phyloP scores from a whole-genome alignment of 83 land plant genomes.

The Larix sibirica region DNA sequence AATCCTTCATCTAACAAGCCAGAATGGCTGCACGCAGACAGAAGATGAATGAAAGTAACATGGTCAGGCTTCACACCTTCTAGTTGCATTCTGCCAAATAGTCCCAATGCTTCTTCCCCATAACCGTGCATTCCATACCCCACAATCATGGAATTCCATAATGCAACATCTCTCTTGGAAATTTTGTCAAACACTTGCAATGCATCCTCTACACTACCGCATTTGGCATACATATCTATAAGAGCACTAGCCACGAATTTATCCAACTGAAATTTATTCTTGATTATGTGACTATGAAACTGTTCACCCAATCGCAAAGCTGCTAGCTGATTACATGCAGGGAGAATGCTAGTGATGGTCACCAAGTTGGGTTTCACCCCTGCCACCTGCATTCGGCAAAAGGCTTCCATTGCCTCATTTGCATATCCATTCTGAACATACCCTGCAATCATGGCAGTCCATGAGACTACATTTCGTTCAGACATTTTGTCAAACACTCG shows the following conservation, averaged over 20 bases:
- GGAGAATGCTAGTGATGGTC: slow-evolving; percentile 47
- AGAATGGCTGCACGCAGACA: slow-evolving; percentile 67
- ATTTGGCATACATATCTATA: slow-evolving; percentile 8
- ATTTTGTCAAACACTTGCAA: slow-evolving; percentile 20
- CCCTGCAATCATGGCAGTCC: slow-evolving; percentile 62
- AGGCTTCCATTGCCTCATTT: slow-evolving; percentile 48
- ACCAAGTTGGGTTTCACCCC: slow-evolving; percentile 41
- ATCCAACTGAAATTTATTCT: slow-evolving; percentile 26
- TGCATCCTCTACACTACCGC: slow-evolving; percentile 46
- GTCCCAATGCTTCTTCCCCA: slow-evolving; percentile 43
- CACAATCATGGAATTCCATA: slow-evolving; percentile 73
- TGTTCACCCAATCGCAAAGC: slow-evolving; percentile 54
- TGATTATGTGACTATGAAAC: slow-evolving; percentile 36
- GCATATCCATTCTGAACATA: slow-evolving; percentile 48
- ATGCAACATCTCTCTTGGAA: slow-evolving; percentile 24
- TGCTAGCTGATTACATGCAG: slow-evolving; percentile 41
- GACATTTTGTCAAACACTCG: slow-evolving; percentile 36
- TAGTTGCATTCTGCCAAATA: slow-evolving; percentile 36
- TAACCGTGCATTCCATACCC: slow-evolving; percentile 67
- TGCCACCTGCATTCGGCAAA: slow-evolving; percentile 46
- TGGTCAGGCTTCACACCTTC: slow-evolving; percentile 42
- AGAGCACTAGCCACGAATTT: slow-evolving; percentile 10
- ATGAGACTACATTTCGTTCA: slow-evolving; percentile 44
- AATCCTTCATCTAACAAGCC: slow-evolving; percentile 59
- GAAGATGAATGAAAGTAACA: slow-evolving; percentile 62